Base-by-base conservation (phyloP, 371 early-diverging fungal species). In the Lichtheimia corymbifera region DNA sequence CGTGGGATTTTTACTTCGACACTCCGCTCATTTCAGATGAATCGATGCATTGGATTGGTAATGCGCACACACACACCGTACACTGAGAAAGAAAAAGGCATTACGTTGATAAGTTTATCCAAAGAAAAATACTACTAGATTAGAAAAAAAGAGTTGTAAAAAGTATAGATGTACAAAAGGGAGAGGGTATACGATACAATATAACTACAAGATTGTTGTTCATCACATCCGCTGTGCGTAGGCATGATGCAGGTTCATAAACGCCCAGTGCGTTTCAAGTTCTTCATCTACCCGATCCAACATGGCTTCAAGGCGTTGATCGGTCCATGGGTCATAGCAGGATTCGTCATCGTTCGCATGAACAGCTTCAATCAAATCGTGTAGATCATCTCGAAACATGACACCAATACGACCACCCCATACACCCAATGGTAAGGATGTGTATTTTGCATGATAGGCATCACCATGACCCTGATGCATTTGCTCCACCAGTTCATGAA, bases 391-490 rank as follows among this genome's bases (percentile, higher is more conserved):
- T 41, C 68, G 61, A 53, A 79, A 76, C 61, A 79, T 65, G 24
- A 76, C 72, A 13, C 80, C 80, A 27, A 79, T 50, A 22, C 71
- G 62, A 22, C 80, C 80, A 12, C 74, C 80, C 80, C 80, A 79
- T n/a, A 72, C 65, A 14, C 80, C 80, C 22, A 79, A 27, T 0
- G 80, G 80, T 17, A 79, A 53, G 14, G 80, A 79, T 9, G 66
- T 70, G 35, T 79, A 79, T 24, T 65, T 70, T 4, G 58, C 53
- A 50, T 71, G 62, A 52, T 59, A 59, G 9, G 60, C 60, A 27
- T 59, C 60, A 15, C 60, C 60, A 43, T 59, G 52, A 7, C 30
- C 22, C 30, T 55, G 52, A 50, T 52, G 53, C 52, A 59, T 59
- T 28, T 59, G 60, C 42, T 59, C 60, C 12, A 59, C 60, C 4